Percentiles rank a stretch among this genome's conserved stretches.
Evolutionary conservation across 371 early-diverging fungal genomes (phyloP).

Genomic region (Vairimorpha necatrix): DNA sequence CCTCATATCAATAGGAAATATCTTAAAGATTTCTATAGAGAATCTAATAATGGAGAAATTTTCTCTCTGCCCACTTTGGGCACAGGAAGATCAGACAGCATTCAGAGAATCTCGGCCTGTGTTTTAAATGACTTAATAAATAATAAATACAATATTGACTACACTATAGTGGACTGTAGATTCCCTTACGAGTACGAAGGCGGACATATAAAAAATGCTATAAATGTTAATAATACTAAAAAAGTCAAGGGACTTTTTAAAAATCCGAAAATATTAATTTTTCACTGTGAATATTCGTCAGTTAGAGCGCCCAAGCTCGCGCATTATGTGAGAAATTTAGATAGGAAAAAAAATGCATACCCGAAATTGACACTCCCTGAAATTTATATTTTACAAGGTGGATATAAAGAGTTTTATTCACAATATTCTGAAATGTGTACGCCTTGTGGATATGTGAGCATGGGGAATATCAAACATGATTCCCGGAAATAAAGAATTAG

Average conservation of each 20-base stretch:
- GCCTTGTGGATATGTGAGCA: slow-evolving; percentile 57
- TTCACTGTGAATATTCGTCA: slow-evolving; percentile 81
- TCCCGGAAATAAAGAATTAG: not conserved
- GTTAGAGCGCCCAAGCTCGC: slow-evolving; percentile 78
- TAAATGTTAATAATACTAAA: slow-evolving; percentile 68
- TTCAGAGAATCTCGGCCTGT: slow-evolving; percentile 51
- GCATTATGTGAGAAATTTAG: slow-evolving; percentile 70
- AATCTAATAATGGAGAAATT: slow-evolving; percentile 37
- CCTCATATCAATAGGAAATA: slow-evolving; percentile 1
- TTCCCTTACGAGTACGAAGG: slow-evolving; percentile 78
- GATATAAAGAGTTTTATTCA: slow-evolving; percentile 72
- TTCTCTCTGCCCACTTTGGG: slow-evolving; percentile 57
- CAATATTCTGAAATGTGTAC: slow-evolving; percentile 59
- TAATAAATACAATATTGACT: slow-evolving; percentile 52
- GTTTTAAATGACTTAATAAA: slow-evolving; percentile 40
- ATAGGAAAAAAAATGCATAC: slow-evolving; percentile 72
- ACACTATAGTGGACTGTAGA: slow-evolving; percentile 73
- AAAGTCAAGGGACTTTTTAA: slow-evolving; percentile 62
- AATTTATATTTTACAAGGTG: slow-evolving; percentile 78
- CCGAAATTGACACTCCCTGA: slow-evolving; percentile 75
- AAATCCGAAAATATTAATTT: slow-evolving; percentile 67
- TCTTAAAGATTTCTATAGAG: slow-evolving; percentile 28
- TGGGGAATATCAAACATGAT: slow-evolving; percentile 51
- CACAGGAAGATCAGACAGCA: slow-evolving; percentile 56
- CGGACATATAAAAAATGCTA: slow-evolving; percentile 73